Evolutionary conservation across 352 stramenopile genomes (phyloP), one percentile per base, ranked within the genome.

Genomic region (Phytophthora rubi): DNA sequence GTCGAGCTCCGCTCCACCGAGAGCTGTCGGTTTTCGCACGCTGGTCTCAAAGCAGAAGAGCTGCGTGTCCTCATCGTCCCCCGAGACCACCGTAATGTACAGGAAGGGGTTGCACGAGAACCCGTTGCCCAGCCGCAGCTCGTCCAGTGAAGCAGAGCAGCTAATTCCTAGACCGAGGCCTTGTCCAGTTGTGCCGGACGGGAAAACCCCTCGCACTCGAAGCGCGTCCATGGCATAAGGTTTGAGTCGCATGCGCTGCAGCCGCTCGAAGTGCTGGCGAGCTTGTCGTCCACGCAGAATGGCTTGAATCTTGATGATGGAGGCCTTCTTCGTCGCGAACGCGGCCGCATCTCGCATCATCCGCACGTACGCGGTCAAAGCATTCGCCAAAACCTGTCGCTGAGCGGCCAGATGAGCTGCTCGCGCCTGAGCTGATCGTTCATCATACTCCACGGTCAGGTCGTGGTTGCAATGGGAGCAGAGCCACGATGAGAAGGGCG

Each of bases 41-140:
- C 64, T 83, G 7, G 82, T 91, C 42, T 93, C 83, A 52, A 89
- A 93, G 68, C 83, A 90, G 54, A 93, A 91, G 13, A 86, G 71
- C 52, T 91, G 85, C 7, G 65, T 69, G 39, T 90, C 80, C 62
- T 93, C 83, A 32, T 93, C 81, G 21, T 83, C 70, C 28, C 85
- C 85, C 62, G 88, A 79, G n/a, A 89, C 82, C 39, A 91, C 72
- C 12, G 80, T 86, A 55, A 93, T 79, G 54, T 89, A 88, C 61
- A 93, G 26, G 70, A 87, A 93, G 39, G 85, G 85, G 54, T 91
- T 93, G 59, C 85, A 93, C 8, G 80, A 79, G 56, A 91, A 93
- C 2, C 85, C 83, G 62, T 93, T 93, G 6, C 80, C 74, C 12
- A 93, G 73, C 1, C 85, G 73, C 5, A 90, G 65, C 21, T 91